Percentiles rank a stretch among this genome's conserved stretches.
Evolutionary conservation across 768 basidiomycete genomes (phyloP).

Genomic region (Tulasnella sp.): DNA sequence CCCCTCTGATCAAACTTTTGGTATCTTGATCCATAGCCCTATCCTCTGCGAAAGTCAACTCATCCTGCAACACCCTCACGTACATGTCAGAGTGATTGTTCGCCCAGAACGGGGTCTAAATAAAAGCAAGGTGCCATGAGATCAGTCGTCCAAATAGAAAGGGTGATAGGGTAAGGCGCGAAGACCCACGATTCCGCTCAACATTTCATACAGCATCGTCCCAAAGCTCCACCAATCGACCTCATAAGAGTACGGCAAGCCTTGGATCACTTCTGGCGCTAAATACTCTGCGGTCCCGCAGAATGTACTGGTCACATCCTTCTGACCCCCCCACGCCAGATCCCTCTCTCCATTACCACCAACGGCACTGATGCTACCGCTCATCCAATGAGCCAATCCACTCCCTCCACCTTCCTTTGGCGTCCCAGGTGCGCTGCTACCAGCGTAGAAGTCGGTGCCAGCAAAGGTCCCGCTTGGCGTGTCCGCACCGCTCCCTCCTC

Average conservation of each 20-base stretch:
- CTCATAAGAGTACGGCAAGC: slow-evolving; percentile 80
- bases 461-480: background rate
- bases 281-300: slow-evolving; percentile 96
- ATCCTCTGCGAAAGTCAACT: slow-evolving; percentile 81
- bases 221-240: slow-evolving; percentile 99
- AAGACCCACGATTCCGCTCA: slow-evolving; percentile 79
- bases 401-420: background rate
- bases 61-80: slow-evolving; percentile 80
- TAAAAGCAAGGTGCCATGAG: slow-evolving; percentile 3
- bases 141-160: slow-evolving; percentile 14
- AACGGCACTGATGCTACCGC: slow-evolving; percentile 19
- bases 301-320: slow-evolving; percentile 74
- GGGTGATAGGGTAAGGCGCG: slow-evolving; percentile 11
- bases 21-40: slow-evolving; percentile 90
- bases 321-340: slow-evolving; percentile 43
- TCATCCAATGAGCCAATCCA: slow-evolving; percentile 18
- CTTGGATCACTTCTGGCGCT: slow-evolving; percentile 93
- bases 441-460: background rate
- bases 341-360: slow-evolving; percentile 36
- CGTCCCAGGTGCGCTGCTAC: background rate
- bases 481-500: background rate
- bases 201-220: slow-evolving; percentile 95
- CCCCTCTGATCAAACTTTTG: slow-evolving; percentile 88
- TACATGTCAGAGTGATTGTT: slow-evolving; percentile 94
- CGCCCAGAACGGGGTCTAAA: slow-evolving; percentile 83